A percentile compares a stretch with the other conserved stretches of the same genome.
Conservation (phyloP, 176 grass and related monocot genomes). For the Triticum aestivum region IWGSC_CS_RefSeq_v2.1 NC_057794.1:438285549-438286048, state of each 20-base stretch:
- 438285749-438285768: neutral
- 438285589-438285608: neutral
- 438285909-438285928: constrained; percentile 67
- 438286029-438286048: constrained; percentile 10
- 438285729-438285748: neutral
- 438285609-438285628: constrained; percentile 3
- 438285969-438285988: constrained; percentile 12
- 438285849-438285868: neutral
- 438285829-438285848: too few relatives aligned
- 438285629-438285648: constrained; percentile 52
- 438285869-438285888: neutral
- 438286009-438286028: constrained; percentile 19
- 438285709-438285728: constrained; percentile 47
- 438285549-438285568: neutral
- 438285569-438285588: neutral
- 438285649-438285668: constrained; percentile 65
- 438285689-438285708: constrained; percentile 50
- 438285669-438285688: constrained; percentile 69
- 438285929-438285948: constrained; percentile 37
- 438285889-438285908: constrained; percentile 17
- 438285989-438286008: constrained; percentile 30
- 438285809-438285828: too few relatives aligned
- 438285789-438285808: too few relatives aligned
- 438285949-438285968: constrained; percentile 28
- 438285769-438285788: too few relatives aligned